Evolutionary conservation across 306 rosid genomes (phyloP).

Genomic region (Acacia melanoxylon): DNA sequence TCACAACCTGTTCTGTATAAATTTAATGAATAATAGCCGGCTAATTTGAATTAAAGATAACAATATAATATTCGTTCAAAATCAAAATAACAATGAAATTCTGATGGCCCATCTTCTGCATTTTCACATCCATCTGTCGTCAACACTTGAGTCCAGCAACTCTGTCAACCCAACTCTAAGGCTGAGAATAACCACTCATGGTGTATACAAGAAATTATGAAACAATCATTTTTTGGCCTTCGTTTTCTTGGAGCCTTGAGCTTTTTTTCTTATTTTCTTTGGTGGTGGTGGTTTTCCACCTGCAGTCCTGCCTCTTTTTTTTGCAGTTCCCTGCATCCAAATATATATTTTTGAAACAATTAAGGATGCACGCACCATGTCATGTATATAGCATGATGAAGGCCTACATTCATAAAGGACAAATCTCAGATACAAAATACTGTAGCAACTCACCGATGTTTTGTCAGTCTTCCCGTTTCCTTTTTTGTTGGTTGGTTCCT

Average conservation of each 20-base stretch:
- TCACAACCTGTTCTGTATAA: slow-evolving; percentile 1
- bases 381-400: background rate
- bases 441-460: slow-evolving; percentile 56
- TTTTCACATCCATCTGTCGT: slow-evolving; percentile 1
- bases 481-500: slow-evolving; percentile 51
- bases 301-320: slow-evolving; percentile 69
- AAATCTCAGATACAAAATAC: slow-evolving; percentile 20
- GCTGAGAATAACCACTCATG: slow-evolving; percentile 2
- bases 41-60: slow-evolving; percentile 29
- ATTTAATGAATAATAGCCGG: slow-evolving; percentile 11
- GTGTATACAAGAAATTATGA: slow-evolving; percentile 9
- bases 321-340: slow-evolving; percentile 60
- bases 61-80: slow-evolving; percentile 4
- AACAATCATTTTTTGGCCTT: slow-evolving; percentile 66
- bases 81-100: slow-evolving; percentile 2
- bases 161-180: slow-evolving; percentile 20
- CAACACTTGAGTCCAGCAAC: slow-evolving; percentile 18
- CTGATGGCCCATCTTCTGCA: slow-evolving; percentile 13
- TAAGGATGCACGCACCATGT: slow-evolving; percentile 21
- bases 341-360: background rate
- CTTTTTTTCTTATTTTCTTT: slow-evolving; percentile 71
- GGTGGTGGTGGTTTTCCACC: slow-evolving; percentile 73
- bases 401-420: slow-evolving; percentile 12
- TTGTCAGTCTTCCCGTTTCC: slow-evolving; percentile 63
- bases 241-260: slow-evolving; percentile 61